phyloP scores from a whole-genome alignment of 352 stramenopile species.

The Pythium sukuiense region DNA sequence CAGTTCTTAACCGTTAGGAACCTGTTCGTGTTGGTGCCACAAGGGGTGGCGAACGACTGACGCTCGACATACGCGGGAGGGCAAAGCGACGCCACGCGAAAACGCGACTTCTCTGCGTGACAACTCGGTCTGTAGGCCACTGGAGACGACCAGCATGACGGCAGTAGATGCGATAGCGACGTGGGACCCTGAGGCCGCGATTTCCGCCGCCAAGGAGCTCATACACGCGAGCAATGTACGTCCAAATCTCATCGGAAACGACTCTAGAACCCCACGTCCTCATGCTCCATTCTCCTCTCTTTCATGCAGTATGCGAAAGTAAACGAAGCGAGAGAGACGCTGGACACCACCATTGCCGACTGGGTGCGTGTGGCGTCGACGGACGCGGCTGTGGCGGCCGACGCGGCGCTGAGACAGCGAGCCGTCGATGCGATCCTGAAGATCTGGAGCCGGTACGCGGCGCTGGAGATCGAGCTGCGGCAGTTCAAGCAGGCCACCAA shows the following conservation, averaged over 20 bases:
- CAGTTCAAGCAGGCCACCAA: conserved; percentile 87
- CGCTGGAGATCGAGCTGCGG: conserved; percentile 72
- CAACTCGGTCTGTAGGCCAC: neutral
- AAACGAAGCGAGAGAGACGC: conserved; percentile 44
- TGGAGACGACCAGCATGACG: conserved; percentile 8
- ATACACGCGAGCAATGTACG: conserved; percentile 80
- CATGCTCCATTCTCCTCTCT: neutral
- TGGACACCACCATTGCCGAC: conserved; percentile 47
- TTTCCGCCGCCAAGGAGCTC: conserved; percentile 62
- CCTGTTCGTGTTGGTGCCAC: neutral
- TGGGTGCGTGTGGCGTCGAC: conserved; percentile 34
- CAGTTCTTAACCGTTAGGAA: neutral
- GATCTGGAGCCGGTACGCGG: conserved; percentile 61
- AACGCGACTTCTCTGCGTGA: neutral
- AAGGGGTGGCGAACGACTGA: neutral
- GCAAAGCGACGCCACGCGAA: conserved; percentile 1
- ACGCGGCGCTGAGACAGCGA: conserved; percentile 3
- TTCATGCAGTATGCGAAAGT: conserved; percentile 79
- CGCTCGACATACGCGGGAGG: conserved; percentile 1
- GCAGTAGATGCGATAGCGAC: conserved; percentile 30
- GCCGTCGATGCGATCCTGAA: conserved; percentile 38
- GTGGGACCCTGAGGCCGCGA: conserved; percentile 55
- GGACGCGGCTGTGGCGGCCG: conserved; percentile 10
- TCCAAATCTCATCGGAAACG: conserved; percentile 12
- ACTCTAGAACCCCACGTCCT: neutral